A percentile compares a stretch with the other conserved stretches of the same genome.
Conservation (phyloP, 2,329 filamentous ascomycete genomes). For the Stagonosporopsis chrysanthemi region DNA sequence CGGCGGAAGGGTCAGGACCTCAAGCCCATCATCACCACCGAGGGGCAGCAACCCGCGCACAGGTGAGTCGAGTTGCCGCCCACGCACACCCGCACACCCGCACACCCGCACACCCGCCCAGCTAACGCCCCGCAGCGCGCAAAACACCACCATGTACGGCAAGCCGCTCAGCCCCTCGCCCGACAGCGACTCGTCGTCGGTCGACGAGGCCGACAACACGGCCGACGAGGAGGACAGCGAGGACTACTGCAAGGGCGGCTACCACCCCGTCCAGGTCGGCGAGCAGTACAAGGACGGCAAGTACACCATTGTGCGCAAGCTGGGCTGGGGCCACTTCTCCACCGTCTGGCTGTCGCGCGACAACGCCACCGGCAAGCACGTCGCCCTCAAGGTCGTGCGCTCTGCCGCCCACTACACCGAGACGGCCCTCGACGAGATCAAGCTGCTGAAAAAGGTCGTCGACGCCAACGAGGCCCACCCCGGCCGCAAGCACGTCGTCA, state of each 20-base stretch:
- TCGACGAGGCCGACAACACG: slow-evolving; percentile 86
- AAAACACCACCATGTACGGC: slow-evolving; percentile 61
- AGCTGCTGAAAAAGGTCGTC: slow-evolving; percentile 95
- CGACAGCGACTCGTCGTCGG: slow-evolving; percentile 77
- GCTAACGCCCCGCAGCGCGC: slow-evolving; percentile 39
- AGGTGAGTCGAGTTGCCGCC: slow-evolving; percentile 1
- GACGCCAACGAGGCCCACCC: slow-evolving; percentile 94
- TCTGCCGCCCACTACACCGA: slow-evolving; percentile 98
- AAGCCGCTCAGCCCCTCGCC: slow-evolving; percentile 74
- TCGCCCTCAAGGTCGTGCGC: slow-evolving; percentile 96
- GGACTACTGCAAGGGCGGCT: slow-evolving; percentile 99
- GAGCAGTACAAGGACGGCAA: slow-evolving; percentile 98
- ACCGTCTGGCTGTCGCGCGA: slow-evolving; percentile 88
- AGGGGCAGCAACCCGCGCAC: slow-evolving; percentile 55
- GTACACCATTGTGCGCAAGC: slow-evolving; percentile 94
- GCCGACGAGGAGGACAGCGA: slow-evolving; percentile 98
- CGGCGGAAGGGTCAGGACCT: slow-evolving; percentile 74
- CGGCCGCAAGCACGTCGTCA: slow-evolving; percentile 93
- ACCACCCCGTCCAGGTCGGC: slow-evolving; percentile 92
- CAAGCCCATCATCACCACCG: slow-evolving; percentile 79
- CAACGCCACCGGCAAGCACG: slow-evolving; percentile 88
- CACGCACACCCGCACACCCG: too few species aligned
- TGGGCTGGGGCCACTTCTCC: slow-evolving; percentile 99
- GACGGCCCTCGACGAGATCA: slow-evolving; percentile 98
- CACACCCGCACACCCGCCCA: background rate